Evolutionary conservation across 2,329 filamentous ascomycete genomes (phyloP), one percentile per base, ranked within the genome.

Genomic region (Pestalotiopsis sp.): DNA sequence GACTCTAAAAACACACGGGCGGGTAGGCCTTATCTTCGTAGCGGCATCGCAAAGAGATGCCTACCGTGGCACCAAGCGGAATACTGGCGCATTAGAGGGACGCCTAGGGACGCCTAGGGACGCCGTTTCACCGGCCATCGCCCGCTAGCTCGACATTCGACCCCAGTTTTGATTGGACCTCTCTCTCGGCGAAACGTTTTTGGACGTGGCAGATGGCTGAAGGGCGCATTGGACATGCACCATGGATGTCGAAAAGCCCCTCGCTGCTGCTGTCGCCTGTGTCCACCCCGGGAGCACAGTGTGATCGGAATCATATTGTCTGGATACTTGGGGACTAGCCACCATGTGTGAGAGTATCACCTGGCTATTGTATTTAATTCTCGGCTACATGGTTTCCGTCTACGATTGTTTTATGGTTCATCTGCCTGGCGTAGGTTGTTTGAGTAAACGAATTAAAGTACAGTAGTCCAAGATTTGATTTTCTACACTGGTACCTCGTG

Each of bases 91-190:
- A 52, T 52, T 23, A 52, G 45, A 52, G 45, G 45, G 45, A 52
- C 45, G 45, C 41, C 41, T 49, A 49, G 41, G 31, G 14, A 36
- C 23, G 23, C n/a, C 27, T 27, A 36, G 59, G 25, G 25, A 62
- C 59, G 59, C 59, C 38, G 61, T 31, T 64, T 27, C 38, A 14
- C 14, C n/a, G 20, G 40, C 61, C 20, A 52, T 49, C 4, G 61
- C 45, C 23, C 36, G 61, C 36, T 49, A 64, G 59, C 59, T 49
- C 61, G 49, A 25, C 57, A 23, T 11, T 40, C 38, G 36, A 64
- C 61, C 41, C 61, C 61, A 40, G 20, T 64, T 52, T 64, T 64
- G 61, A 64, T 64, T 64, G 61, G 61, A 64, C 14, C 61, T 52
- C 41, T 45, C 41, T 64, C 25, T 64, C 61, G 61, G 61, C 61